Base-by-base conservation (phyloP, 495 filamentous ascomycete genomes). In the Hypomontagnella submonticulosa region DNA sequence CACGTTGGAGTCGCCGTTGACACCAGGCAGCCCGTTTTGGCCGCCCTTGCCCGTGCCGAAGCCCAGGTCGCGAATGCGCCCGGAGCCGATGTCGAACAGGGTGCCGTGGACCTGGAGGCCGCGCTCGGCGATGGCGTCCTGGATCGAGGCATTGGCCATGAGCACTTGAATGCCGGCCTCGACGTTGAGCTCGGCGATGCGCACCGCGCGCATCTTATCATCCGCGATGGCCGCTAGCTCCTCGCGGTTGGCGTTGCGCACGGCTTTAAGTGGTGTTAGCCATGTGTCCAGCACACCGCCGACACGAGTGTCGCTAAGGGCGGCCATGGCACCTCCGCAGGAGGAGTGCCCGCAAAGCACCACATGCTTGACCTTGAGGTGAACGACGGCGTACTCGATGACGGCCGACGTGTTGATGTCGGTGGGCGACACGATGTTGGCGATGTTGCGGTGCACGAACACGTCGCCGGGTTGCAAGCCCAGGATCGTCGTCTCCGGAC, bases 381-480 rank as follows among this genome's bases (percentile, higher is more conserved):
- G 78, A 27, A 67, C 77, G 40, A 96, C 90, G 57, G 92, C 89
- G 73, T 89, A 97, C 70, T 92, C 88, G 79, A 97, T 88, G n/a
- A 95, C 93, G 55, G 86, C 84, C 12, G 84, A 78, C 36, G 88
- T 87, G 79, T 84, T 90, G 70, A 96, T 84, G 75, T 97, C 93
- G 69, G 85, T 86, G 10, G 89, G 81, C 57, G 88, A 87, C 50
- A 97, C 75, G 76, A 95, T 84, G 80, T 97, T 97, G 74, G 92
- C 93, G 76, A 97, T 95, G 82, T 97, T 97, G 74, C 93, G 91
- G 83, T 96, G 93, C 53, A 92, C 89, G 76, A 97, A 97, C 66
- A 96, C 88, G 67, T 97, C 92, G 66, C 93, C 93, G 3, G 92
- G 92, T 60, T 92, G 81, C 43, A 93, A 83, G 64, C 88, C 87